Percentiles rank a stretch among this genome's conserved stretches.
These are phyloP conservation scores for Geranium rotundifolium DNA, from an alignment of 345 rosid genomes.

Conservation along the genomic window DNA sequence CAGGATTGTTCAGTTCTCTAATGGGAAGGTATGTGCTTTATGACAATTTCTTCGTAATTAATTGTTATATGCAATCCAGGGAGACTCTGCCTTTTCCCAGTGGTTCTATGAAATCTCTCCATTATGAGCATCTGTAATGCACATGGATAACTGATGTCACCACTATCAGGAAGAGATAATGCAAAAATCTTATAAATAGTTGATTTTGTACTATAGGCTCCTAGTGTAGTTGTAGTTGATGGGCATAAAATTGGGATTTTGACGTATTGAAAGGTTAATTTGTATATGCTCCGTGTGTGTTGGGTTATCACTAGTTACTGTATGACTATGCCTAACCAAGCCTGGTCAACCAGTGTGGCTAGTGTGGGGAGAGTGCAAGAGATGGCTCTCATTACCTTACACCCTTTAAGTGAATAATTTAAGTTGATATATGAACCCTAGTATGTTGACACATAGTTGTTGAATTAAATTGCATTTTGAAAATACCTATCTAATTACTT, in stretches of 20 bases:
- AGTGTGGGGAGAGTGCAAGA: neutral
- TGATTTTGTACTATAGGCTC: neutral
- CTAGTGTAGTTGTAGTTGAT: neutral
- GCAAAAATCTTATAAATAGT: too few relatives aligned
- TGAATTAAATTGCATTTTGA: neutral
- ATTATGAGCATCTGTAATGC: too few relatives aligned
- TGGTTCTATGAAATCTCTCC: neutral
- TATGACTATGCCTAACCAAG: neutral
- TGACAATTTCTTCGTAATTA: neutral
- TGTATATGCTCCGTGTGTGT: too few relatives aligned
- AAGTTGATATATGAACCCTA: neutral
- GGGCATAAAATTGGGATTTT: neutral
- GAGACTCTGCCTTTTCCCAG: neutral
- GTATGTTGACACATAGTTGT: neutral
- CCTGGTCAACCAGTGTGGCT: neutral
- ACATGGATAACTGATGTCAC: too few relatives aligned
- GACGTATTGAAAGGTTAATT: too few relatives aligned
- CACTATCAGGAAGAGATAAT: too few relatives aligned
- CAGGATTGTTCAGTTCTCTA: constrained; percentile 70
- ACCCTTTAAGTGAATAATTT: too few relatives aligned
- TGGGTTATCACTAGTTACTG: neutral
- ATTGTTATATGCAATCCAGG: neutral
- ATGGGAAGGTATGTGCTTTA: constrained; percentile 37
- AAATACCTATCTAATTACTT: neutral
- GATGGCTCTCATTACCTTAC: neutral